These are phyloP conservation scores for Moesziomyces aphidis DNA, from an alignment of 1,284 basidiomycete species.

Conservation along the genomic window DNA sequence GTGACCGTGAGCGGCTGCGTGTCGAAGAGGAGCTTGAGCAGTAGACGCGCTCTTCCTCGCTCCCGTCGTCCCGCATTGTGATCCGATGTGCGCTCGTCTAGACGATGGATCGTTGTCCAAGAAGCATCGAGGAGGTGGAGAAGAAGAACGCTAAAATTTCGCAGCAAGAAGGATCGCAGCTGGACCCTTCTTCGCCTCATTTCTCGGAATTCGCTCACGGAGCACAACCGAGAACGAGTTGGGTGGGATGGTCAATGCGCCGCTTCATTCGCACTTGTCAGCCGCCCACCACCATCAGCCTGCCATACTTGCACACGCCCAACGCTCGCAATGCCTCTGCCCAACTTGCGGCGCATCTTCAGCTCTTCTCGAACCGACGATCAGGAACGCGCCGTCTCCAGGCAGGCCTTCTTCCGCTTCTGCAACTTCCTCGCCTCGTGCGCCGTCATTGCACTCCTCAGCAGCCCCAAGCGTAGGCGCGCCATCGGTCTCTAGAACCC, in stretches of 20 bases:
- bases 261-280: no score
- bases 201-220: no score
- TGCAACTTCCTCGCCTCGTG: constrained; percentile 59
- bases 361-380: constrained; percentile 56
- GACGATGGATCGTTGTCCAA: no score
- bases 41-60: constrained; percentile 8
- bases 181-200: no score
- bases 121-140: neutral
- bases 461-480: constrained; percentile 51
- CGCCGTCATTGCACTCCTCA: constrained; percentile 59
- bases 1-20: neutral
- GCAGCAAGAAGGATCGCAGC: no score
- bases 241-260: no score
- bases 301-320: no score
- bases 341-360: constrained; percentile 60
- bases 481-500: constrained; percentile 36
- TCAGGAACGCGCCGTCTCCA: constrained; percentile 58
- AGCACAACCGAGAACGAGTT: no score
- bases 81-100: no score
- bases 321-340: constrained; percentile 49
- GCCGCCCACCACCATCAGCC: no score
- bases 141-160: no score
- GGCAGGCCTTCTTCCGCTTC: constrained; percentile 63
- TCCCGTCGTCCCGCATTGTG: constrained; percentile 1
- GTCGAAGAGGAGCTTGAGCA: constrained; percentile 9